Evolutionary conservation across 352 stramenopile species (phyloP).

Genomic region (Phytophthora niederhauseri): DNA sequence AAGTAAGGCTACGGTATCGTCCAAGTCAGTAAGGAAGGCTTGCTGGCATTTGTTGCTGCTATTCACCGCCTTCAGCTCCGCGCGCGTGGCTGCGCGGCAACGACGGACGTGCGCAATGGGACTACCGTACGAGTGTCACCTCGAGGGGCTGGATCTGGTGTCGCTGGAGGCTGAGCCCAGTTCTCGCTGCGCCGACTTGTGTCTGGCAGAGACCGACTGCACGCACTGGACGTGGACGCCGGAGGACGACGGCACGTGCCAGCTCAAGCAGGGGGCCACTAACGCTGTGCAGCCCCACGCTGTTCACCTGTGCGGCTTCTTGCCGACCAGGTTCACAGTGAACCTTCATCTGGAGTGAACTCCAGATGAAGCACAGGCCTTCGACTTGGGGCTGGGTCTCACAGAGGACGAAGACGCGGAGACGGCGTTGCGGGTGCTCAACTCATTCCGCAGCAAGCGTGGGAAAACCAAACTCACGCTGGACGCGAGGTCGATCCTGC

Average conservation of each 20-base stretch:
- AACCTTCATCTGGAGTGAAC: no score
- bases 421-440: constrained; percentile 34
- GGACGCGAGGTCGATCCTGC: constrained; percentile 38
- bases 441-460: constrained; percentile 35
- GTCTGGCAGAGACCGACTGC: constrained; percentile 29
- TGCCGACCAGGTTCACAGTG: constrained; percentile 33
- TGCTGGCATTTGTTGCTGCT: constrained; percentile 11
- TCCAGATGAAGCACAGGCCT: constrained; percentile 27
- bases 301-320: constrained; percentile 25
- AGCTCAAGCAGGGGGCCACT: constrained; percentile 33
- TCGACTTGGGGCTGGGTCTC: constrained; percentile 30
- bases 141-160: constrained; percentile 31
- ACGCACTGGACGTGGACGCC: constrained; percentile 50
- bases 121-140: constrained; percentile 40
- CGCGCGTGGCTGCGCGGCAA: constrained; percentile 30
- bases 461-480: constrained; percentile 28
- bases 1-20: no score
- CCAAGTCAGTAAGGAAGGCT: no score
- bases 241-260: constrained; percentile 21
- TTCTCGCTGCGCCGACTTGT: constrained; percentile 41
- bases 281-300: constrained; percentile 22
- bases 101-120: constrained; percentile 36
- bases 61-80: constrained; percentile 1
- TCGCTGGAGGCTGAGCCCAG: constrained; percentile 27
- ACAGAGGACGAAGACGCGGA: constrained; percentile 12